These are phyloP conservation scores for Pelargonium australe DNA, from an alignment of 441 rosid genomes.

Conservation along the genomic window DNA sequence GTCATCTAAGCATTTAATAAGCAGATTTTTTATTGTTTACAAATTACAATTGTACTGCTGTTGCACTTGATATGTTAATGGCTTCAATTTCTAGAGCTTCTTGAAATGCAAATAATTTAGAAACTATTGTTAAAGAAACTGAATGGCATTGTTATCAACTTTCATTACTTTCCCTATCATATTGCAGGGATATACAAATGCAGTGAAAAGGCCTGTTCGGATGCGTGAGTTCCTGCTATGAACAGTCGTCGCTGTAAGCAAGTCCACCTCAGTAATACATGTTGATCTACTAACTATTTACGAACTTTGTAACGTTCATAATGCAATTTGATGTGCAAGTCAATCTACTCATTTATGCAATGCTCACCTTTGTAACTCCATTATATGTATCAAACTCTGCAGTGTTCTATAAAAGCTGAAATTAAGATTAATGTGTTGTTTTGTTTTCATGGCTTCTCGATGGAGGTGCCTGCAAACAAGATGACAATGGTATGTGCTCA, in stretches of 20 bases:
- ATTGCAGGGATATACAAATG: conserved; percentile 82
- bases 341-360: background rate
- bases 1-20: background rate
- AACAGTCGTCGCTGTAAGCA: conserved; percentile 14
- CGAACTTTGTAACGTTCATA: background rate
- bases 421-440: background rate
- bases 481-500: background rate
- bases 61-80: background rate
- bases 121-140: background rate
- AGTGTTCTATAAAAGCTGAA: background rate
- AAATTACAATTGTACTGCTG: background rate
- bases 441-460: background rate
- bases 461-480: background rate
- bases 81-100: background rate
- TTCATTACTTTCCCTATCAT: background rate
- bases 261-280: background rate
- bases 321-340: background rate
- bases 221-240: conserved; percentile 64
- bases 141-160: background rate
- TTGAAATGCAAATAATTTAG: background rate
- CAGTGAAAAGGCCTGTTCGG: conserved; percentile 80
- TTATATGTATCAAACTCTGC: conserved; percentile 1
- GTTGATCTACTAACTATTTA: background rate
- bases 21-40: background rate
- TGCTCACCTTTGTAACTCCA: background rate